Base-by-base conservation (phyloP, 169 alveolate genomes). In the Plasmodium chabaudi region DNA sequence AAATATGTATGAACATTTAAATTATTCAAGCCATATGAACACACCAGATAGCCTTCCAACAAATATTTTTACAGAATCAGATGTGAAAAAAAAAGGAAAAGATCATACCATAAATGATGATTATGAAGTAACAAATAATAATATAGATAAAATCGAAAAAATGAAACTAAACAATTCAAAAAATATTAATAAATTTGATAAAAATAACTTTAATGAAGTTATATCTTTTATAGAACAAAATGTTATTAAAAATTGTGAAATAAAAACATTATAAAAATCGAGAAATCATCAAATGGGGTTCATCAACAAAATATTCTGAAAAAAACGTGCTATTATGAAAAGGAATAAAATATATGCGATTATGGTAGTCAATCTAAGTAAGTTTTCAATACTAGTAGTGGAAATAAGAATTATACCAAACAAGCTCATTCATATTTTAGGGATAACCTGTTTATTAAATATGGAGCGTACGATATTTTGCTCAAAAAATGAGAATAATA, bases 141-240 rank as follows among this genome's bases (percentile, higher is more conserved):
- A 19, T n/a, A 49, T 19, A 15, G 51, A 69, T 15, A 51, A 15
- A 13, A 7, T 61, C 57, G 44, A 12, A 3, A 39, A 34, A 61
- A 75, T n/a, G 23, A 53, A 61, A 59, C 21, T 1, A 42, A 15
- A 34, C 0, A 21, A 7, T 1, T 17, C 47, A 5, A 9, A 47
- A 34, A 67, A 42, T n/a, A 21, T 9, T 17, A 44, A 75, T 13
- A 75, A 12, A 12, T 75, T 75, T 47, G 69, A 75, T 44, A 61
- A 75, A 47, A 53, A 75, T 21, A 61, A 75, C 56, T 75, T 75
- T 53, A 75, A 75, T 7, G 88, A 75, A 63, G 47, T 75, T 17
- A 75, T 75, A 63, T 75, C 88, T 7, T 75, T 75, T 64, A 75
- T 75, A 9, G 88, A 75, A 57, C 13, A 75, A 44, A 75, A 75